These are phyloP conservation scores for Spencermartinsiella europaea DNA, from an alignment of 805 yeast genomes.

Conservation along the genomic window DNA sequence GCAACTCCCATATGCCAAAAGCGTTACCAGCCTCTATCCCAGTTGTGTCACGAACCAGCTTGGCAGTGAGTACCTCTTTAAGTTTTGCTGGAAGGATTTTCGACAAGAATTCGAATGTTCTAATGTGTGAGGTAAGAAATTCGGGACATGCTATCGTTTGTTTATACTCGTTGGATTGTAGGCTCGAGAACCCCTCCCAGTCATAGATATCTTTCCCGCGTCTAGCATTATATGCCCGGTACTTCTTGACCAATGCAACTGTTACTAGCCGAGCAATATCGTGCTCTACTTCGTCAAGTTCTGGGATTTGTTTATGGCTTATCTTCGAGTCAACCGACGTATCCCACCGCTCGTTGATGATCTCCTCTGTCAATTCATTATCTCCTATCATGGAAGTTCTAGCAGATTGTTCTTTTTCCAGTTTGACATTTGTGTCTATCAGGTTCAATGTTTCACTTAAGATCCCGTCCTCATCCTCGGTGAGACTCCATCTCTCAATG, in stretches of 20 bases:
- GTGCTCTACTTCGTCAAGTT: conserved; percentile 50
- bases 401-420: conserved; percentile 9
- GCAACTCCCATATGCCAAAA: conserved; percentile 60
- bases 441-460: conserved; percentile 35
- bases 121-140: conserved; percentile 42
- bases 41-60: conserved; percentile 40
- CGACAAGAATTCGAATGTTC: conserved; percentile 45
- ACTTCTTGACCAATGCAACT: conserved; percentile 20
- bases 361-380: conserved; percentile 10
- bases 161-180: conserved; percentile 49
- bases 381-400: background rate
- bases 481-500: conserved; percentile 31
- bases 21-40: conserved; percentile 65
- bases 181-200: conserved; percentile 32
- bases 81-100: conserved; percentile 33
- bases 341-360: conserved; percentile 36
- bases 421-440: conserved; percentile 32
- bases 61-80: conserved; percentile 37
- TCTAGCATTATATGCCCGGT: conserved; percentile 6
- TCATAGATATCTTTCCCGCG: conserved; percentile 19
- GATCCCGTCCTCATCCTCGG: conserved; percentile 35
- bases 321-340: conserved; percentile 19
- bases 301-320: conserved; percentile 37
- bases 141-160: conserved; percentile 45
- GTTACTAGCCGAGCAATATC: conserved; percentile 47